These are phyloP conservation scores for Candida coleopterorum DNA, from an alignment of 805 yeast genomes.

Conservation along the genomic window DNA sequence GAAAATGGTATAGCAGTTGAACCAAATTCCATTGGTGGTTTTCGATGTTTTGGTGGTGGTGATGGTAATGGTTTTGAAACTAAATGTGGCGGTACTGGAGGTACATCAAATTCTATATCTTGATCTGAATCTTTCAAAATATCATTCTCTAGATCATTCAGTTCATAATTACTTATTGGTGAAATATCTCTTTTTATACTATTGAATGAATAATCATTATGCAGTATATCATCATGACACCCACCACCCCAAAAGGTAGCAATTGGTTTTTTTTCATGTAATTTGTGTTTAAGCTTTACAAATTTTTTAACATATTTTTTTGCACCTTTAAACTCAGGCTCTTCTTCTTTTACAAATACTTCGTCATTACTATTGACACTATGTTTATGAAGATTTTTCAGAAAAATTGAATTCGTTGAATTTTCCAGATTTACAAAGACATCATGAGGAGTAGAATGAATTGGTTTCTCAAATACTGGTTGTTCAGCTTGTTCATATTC, in stretches of 20 bases:
- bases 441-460: slow-evolving; percentile 16
- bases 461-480: slow-evolving; percentile 5
- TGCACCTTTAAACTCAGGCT: slow-evolving; percentile 12
- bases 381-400: slow-evolving; percentile 7
- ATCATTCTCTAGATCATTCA: slow-evolving; percentile 2
- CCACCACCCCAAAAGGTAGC: slow-evolving; percentile 19
- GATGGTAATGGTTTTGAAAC: slow-evolving; percentile 6
- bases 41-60: slow-evolving; percentile 14
- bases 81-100: slow-evolving; percentile 23
- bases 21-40: slow-evolving; percentile 21
- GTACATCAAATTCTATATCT: slow-evolving; percentile 8
- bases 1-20: slow-evolving; percentile 34
- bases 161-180: slow-evolving; percentile 18
- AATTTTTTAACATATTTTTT: slow-evolving; percentile 24
- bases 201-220: neutral
- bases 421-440: slow-evolving; percentile 16
- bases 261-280: slow-evolving; percentile 32
- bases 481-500: slow-evolving; percentile 11
- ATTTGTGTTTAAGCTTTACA: slow-evolving; percentile 26
- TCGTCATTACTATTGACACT: slow-evolving; percentile 8
- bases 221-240: neutral
- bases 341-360: slow-evolving; percentile 10
- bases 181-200: slow-evolving; percentile 12
- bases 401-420: slow-evolving; percentile 11
- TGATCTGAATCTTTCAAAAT: slow-evolving; percentile 8